A percentile compares a stretch with the other conserved stretches of the same genome.
Conservation (phyloP, 768 basidiomycete species). For the Scleroderma bovista region DNA sequence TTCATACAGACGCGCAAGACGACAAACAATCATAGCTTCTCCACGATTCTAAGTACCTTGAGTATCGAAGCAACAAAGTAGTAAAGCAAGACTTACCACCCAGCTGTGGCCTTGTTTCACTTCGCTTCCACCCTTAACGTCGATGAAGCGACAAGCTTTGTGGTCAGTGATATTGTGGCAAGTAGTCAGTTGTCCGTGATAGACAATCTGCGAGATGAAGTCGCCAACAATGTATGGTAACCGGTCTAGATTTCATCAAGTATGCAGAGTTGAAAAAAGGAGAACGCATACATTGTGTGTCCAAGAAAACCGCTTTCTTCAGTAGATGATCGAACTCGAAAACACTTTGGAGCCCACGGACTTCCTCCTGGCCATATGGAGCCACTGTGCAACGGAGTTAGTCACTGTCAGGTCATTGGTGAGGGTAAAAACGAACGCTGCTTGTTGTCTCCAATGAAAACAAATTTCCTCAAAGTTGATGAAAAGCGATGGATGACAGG, state of each 20-base stretch:
- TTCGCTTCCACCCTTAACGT: slow-evolving; percentile 32
- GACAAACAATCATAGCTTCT: slow-evolving; percentile 50
- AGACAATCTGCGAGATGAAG: slow-evolving; percentile 64
- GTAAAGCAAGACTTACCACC: background rate
- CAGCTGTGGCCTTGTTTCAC: background rate
- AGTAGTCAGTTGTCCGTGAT: slow-evolving; percentile 54
- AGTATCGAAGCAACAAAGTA: background rate
- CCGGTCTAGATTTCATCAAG: slow-evolving; percentile 46
- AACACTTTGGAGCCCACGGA: slow-evolving; percentile 60
- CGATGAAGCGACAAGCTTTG: slow-evolving; percentile 33
- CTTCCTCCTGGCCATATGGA: slow-evolving; percentile 69
- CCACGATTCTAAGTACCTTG: slow-evolving; percentile 45
- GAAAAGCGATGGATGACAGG: slow-evolving; percentile 27
- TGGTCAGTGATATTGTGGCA: slow-evolving; percentile 38
- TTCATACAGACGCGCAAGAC: slow-evolving; percentile 49
- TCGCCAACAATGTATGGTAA: slow-evolving; percentile 74
- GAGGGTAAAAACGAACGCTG: slow-evolving; percentile 24
- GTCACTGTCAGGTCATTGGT: background rate
- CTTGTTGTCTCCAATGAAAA: slow-evolving; percentile 37
- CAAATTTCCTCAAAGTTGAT: slow-evolving; percentile 26
- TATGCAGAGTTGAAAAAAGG: background rate
- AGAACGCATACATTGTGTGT: slow-evolving; percentile 62
- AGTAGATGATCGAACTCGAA: slow-evolving; percentile 66
- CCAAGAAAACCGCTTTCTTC: slow-evolving; percentile 44
- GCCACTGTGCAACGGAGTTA: slow-evolving; percentile 46